Evolutionary conservation across 495 filamentous ascomycete genomes (phyloP).

Genomic region (Alectoria sarmentosa): DNA sequence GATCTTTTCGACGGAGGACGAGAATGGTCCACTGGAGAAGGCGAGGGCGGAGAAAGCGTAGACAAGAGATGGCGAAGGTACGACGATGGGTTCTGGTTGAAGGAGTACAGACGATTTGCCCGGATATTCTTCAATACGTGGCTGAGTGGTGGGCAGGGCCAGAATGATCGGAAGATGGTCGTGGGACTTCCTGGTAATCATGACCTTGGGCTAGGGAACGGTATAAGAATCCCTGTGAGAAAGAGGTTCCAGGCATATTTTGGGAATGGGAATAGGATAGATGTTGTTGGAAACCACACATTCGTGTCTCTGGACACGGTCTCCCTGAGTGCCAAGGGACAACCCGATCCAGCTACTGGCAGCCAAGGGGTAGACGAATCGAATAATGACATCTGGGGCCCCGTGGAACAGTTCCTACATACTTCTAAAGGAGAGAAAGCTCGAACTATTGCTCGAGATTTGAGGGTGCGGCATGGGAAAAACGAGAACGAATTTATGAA

Average conservation of each 20-base stretch:
- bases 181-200: conserved; percentile 89
- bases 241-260: conserved; percentile 83
- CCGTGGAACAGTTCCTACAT: conserved; percentile 69
- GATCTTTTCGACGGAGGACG: conserved; percentile 95
- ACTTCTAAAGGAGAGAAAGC: conserved; percentile 43
- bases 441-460: conserved; percentile 37
- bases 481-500: conserved; percentile 41
- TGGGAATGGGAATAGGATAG: conserved; percentile 78
- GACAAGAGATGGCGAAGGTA: conserved; percentile 69
- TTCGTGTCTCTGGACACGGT: conserved; percentile 88
- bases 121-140: conserved; percentile 68
- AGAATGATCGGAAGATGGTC: conserved; percentile 56
- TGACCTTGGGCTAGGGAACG: conserved; percentile 86
- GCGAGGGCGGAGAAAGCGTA: conserved; percentile 39
- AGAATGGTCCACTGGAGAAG: conserved; percentile 76
- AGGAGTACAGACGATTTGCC: conserved; percentile 73
- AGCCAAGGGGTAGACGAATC: conserved; percentile 34
- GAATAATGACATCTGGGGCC: conserved; percentile 61
- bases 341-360: conserved; percentile 43
- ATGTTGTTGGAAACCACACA: conserved; percentile 90
- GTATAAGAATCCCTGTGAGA: conserved; percentile 70
- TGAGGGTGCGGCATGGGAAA: conserved; percentile 37
- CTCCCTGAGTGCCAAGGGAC: conserved; percentile 68
- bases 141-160: conserved; percentile 23
- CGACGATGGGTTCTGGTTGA: conserved; percentile 70